These are phyloP conservation scores for Gnomoniopsis smithogilvyi DNA, from an alignment of 2,329 filamentous ascomycete genomes.

Conservation along the genomic window DNA sequence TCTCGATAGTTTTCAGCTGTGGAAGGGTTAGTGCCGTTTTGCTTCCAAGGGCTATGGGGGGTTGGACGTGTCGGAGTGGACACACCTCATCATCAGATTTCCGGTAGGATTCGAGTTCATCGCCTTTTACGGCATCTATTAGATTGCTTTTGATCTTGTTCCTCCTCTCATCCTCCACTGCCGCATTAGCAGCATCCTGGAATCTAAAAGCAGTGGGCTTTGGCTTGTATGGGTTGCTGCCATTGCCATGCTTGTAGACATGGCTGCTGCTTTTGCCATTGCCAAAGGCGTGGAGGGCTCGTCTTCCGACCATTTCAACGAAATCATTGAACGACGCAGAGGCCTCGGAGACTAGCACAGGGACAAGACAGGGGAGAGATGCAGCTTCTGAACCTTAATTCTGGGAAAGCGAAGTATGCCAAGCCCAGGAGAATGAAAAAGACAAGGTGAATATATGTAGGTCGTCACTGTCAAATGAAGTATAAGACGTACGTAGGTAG, in stretches of 20 bases:
- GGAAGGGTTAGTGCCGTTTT: background rate
- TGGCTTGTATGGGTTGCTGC: constrained; percentile 4
- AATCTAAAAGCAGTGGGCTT: constrained; percentile 30
- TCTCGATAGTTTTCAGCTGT: constrained; percentile 47
- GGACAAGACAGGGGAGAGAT: background rate
- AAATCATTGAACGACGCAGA: background rate
- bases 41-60: background rate
- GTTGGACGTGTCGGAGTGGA: no score
- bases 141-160: constrained; percentile 46
- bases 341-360: background rate
- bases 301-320: constrained; percentile 14
- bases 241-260: background rate
- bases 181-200: constrained; percentile 43
- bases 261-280: background rate
- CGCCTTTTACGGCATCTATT: constrained; percentile 41
- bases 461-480: no score
- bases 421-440: no score
- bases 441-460: no score
- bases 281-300: constrained; percentile 5
- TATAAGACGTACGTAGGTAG: no score
- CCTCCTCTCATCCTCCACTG: constrained; percentile 40
- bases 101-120: constrained; percentile 44
- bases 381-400: no score
- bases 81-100: constrained; percentile 41
- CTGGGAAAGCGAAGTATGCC: no score